Base-by-base conservation (phyloP, 2,329 filamentous ascomycete species). In the Sclerotiophoma versabilis region DNA sequence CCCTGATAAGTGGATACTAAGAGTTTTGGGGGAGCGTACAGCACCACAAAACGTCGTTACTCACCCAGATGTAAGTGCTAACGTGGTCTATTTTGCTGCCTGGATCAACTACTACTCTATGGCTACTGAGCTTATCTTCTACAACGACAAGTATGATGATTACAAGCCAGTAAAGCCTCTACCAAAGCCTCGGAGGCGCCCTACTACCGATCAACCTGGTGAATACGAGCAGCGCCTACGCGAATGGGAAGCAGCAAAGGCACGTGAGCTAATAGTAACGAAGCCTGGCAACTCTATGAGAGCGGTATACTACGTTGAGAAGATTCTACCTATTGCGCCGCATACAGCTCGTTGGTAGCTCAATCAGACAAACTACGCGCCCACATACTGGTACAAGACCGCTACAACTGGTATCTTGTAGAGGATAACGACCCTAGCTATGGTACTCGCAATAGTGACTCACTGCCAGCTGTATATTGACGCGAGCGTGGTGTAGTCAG, bases 371-470 rank as follows among this genome's bases (percentile, higher is more conserved):
- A 20, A 5, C 36, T 38, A n/a, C 9, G 36, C 6, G 11, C 36
- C 14, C 11, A 38, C 17, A 14, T 38, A 20, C 19, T 8, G 9
- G 9, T 11, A 10, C 8, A 38, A 11, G 5, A 25, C 9, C 36
- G 17, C 9, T 38, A 38, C 36, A 38, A 33, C 11, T 47, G 15
- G 27, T 47, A 37, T 27, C 19, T 47, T 7, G 7, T 10, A n/a
- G 43, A 47, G 20, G 43, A 17, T 34, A 47, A 34, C 26, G 27
- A 47, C 20, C 43, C 43, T 5, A 33, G 23, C n/a, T 23, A 47
- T 19, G 27, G 43, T 19, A 34, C 43, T 14, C 30, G 30, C 30
- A 32, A 32, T 32, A 11, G 5, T 14, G 14, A 32, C 30, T 32
- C 14, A 5, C 7, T 32, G 14, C 30, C 14, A 32, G 30, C 30